Evolutionary conservation across 2,329 filamentous ascomycete species (phyloP), one percentile per base, ranked within the genome.

Genomic region (Thielaviopsis ethacetica): DNA sequence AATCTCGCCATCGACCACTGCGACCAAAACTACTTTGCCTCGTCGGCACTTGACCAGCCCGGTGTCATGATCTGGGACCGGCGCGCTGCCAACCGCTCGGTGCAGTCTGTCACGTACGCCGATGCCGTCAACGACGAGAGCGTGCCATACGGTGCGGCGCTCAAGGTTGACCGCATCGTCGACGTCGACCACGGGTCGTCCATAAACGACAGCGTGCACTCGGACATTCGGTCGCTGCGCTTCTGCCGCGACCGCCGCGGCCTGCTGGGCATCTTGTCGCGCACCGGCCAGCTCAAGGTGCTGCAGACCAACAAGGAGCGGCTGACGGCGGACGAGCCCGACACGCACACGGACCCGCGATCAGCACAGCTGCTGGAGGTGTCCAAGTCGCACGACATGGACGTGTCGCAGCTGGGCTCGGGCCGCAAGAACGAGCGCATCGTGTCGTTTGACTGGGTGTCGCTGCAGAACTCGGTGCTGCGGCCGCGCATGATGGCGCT

Each of bases 21-120:
- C 22, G 86, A 94, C 65, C 82, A 85, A 63, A 90, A 93, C 65
- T 91, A 90, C 69, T 91, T 93, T 71, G 83, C 88, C 1, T 91
- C 88, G 1, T 88, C 86, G 15, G 84, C 85, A 2, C 73, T 88
- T 13, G 86, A 88, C 61, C 83, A 88, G 55, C 84, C 87, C 0
- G 82, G 82, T 7, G 76, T 91, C 56, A 83, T 85, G 68, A 77
- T 91, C 34, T 91, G 87, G 87, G 87, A 91, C 67, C 81, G 84
- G 26, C 82, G 87, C 51, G 79, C 78, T n/a, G 76, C 75, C 13
- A 73, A 73, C 21, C 76, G 78, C 12, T 70, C 75, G 1, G 69
- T 76, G 12, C 76, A 78, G 9, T 82, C 79, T 12, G 70, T 74
- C 13, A 69, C 72, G 15, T 85, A 85, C 63, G 65, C 76, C 15